Evolutionary conservation across 768 basidiomycete species (phyloP).

Genomic region (Leccinum boreale): DNA sequence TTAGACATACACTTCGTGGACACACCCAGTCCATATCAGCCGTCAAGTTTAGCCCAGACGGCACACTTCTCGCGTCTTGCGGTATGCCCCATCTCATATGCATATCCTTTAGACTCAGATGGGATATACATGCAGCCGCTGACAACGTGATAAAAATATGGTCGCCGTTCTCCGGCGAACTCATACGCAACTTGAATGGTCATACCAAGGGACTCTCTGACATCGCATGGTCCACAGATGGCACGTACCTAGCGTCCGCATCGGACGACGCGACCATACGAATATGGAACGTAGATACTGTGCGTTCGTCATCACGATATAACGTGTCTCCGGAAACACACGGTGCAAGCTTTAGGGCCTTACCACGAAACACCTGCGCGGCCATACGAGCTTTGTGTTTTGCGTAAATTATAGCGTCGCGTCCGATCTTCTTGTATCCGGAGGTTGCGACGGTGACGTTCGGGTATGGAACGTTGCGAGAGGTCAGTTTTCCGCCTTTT

Average conservation of each 20-base stretch:
- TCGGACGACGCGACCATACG: conserved; percentile 89
- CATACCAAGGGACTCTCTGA: conserved; percentile 86
- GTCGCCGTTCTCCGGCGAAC: conserved; percentile 76
- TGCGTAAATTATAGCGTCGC: conserved; percentile 89
- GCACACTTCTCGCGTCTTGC: conserved; percentile 80
- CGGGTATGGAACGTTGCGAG: conserved; percentile 87
- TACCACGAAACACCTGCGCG: conserved; percentile 67
- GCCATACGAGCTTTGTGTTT: conserved; percentile 87
- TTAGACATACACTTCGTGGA: conserved; percentile 64
- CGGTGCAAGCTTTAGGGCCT: conserved; percentile 47
- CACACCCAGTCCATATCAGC: conserved; percentile 85
- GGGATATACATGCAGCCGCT: conserved; percentile 48
- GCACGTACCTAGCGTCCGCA: conserved; percentile 79
- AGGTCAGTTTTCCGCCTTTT: conserved; percentile 42
- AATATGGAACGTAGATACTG: conserved; percentile 85
- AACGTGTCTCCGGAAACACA: background rate
- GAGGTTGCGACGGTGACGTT: conserved; percentile 90
- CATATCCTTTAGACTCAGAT: background rate
- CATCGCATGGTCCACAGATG: conserved; percentile 85
- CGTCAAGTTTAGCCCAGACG: conserved; percentile 90
- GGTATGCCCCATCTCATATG: conserved; percentile 47
- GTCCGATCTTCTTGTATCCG: conserved; percentile 87
- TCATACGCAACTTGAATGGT: conserved; percentile 69
- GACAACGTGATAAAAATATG: conserved; percentile 80
- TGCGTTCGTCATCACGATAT: conserved; percentile 35